Evolutionary conservation across 495 filamentous ascomycete species (phyloP).

Genomic region (Cetradonia linearis): DNA sequence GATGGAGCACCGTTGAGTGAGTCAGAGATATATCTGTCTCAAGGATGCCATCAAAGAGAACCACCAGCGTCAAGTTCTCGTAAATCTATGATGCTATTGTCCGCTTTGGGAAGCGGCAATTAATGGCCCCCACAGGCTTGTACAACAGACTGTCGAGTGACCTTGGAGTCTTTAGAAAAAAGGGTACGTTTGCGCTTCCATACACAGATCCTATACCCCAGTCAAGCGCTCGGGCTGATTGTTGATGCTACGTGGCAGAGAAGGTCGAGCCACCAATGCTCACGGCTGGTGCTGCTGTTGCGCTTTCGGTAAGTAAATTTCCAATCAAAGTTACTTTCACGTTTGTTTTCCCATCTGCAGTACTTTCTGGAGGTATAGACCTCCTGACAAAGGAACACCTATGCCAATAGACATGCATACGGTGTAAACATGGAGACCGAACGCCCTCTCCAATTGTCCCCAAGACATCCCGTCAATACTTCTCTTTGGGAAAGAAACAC

Average conservation of each 20-base stretch:
- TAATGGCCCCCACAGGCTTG: conserved; percentile 33
- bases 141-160: conserved; percentile 29
- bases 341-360: not conserved
- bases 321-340: not conserved
- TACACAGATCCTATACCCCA: not conserved
- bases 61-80: not conserved
- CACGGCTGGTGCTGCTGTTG: conserved; percentile 37
- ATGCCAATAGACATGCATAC: not conserved
- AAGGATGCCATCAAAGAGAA: not conserved
- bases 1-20: not conserved
- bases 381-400: not conserved
- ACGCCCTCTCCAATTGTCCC: not conserved
- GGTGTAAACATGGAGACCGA: not conserved
- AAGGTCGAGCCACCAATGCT: conserved; percentile 36
- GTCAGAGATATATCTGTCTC: not conserved
- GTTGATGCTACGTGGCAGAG: conserved; percentile 12
- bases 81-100: not conserved
- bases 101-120: conserved; percentile 4
- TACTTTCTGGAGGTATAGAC: not conserved
- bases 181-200: conserved; percentile 27
- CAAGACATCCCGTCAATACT: not conserved
- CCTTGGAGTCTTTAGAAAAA: conserved; percentile 27
- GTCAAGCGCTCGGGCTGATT: conserved; percentile 1
- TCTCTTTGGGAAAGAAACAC: not conserved
- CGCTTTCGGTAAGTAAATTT: conserved; percentile 41